A percentile compares a stretch with the other conserved stretches of the same genome.
These are phyloP conservation scores for Aspergillus sojae DNA, from an alignment of 2,329 filamentous ascomycete genomes.

Conservation along the genomic window DNA sequence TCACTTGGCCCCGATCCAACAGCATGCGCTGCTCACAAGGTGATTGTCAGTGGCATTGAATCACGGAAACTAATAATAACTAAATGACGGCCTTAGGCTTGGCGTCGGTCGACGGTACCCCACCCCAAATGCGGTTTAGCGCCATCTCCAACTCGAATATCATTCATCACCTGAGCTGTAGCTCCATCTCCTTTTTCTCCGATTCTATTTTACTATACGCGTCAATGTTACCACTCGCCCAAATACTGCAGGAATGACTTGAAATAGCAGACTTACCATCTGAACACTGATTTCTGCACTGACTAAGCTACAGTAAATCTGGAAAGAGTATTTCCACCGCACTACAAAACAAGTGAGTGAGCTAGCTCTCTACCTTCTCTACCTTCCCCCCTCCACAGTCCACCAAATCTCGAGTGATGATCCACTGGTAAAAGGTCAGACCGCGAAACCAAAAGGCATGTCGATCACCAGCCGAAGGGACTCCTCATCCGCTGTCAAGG, in stretches of 20 bases:
- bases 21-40: background rate
- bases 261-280: background rate
- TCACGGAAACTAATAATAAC: constrained; percentile 1
- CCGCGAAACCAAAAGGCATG: constrained; percentile 22
- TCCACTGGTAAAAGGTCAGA: constrained; percentile 53
- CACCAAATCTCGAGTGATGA: constrained; percentile 44
- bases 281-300: background rate
- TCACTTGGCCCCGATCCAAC: background rate
- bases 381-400: background rate
- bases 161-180: background rate
- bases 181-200: constrained; percentile 3
- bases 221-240: background rate
- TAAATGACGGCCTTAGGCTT: constrained; percentile 5
- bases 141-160: background rate
- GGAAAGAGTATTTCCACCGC: background rate
- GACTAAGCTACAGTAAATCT: background rate
- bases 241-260: background rate
- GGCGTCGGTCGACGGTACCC: constrained; percentile 14
- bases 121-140: constrained; percentile 30
- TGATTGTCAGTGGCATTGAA: background rate
- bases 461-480: constrained; percentile 4
- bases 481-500: constrained; percentile 1
- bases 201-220: constrained; percentile 3
- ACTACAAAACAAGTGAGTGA: background rate
- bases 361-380: background rate